Percentiles rank a stretch among this genome's conserved stretches.
Evolutionary conservation across 371 early-diverging fungal genomes (phyloP).

Genomic region (Mucor ambiguus): DNA sequence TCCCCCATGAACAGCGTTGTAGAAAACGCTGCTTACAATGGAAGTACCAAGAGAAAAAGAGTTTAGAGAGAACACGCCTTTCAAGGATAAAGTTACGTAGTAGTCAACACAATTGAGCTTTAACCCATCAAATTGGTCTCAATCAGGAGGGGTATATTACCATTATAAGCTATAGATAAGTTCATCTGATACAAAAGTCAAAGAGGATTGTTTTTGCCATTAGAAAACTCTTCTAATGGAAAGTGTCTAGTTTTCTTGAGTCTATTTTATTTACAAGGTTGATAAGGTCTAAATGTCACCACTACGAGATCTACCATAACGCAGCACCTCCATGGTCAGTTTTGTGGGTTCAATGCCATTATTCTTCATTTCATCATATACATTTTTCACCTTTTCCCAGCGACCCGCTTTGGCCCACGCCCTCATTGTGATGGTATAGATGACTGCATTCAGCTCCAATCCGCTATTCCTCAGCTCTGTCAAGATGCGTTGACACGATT

Average conservation of each 20-base stretch:
- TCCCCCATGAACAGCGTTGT: too few relatives aligned
- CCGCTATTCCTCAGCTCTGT: slow-evolving; percentile 30
- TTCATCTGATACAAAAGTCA: too few relatives aligned
- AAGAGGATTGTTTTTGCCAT: too few relatives aligned
- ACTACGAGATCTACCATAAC: slow-evolving; percentile 31
- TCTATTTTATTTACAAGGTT: slow-evolving; percentile 6
- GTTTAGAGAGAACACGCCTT: too few relatives aligned
- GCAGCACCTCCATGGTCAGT: slow-evolving; percentile 43
- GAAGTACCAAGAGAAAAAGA: too few relatives aligned
- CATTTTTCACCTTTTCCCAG: slow-evolving; percentile 38
- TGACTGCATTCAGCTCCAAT: slow-evolving; percentile 35
- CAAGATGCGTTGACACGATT: slow-evolving; percentile 37
- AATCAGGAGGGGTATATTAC: too few relatives aligned
- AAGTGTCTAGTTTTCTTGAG: background rate
- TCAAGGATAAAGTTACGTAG: too few relatives aligned
- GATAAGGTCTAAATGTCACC: background rate
- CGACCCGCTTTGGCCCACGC: slow-evolving; percentile 49
- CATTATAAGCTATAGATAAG: too few relatives aligned
- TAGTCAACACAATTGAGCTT: too few relatives aligned
- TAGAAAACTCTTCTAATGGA: background rate
- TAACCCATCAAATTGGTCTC: too few relatives aligned
- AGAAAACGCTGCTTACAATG: too few relatives aligned
- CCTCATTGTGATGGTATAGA: slow-evolving; percentile 51
- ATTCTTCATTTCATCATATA: slow-evolving; percentile 44
- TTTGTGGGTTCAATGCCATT: slow-evolving; percentile 41